Conservation (phyloP, 208 protist genomes). For the Wallacemonas sp. region DNA sequence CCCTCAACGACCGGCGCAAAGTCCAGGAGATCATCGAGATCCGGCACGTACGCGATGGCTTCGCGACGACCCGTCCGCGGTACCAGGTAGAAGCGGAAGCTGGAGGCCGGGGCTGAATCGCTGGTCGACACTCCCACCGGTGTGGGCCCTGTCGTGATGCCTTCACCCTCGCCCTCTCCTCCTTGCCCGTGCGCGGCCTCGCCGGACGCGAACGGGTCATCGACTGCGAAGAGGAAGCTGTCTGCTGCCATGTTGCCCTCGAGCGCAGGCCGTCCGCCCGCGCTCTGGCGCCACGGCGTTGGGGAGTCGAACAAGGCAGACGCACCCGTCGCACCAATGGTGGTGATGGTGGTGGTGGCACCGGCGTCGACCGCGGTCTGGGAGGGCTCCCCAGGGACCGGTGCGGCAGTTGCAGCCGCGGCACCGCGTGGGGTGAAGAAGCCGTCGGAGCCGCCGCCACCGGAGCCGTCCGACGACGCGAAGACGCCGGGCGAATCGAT, state of each 20-base stretch:
- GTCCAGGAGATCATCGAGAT: slow-evolving; percentile 42
- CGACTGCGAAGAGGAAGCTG: background rate
- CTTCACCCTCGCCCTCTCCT: background rate
- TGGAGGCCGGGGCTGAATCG: background rate
- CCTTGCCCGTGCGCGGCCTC: background rate
- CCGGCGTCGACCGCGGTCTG: too few relatives aligned
- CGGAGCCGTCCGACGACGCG: background rate
- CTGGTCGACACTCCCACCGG: too few relatives aligned
- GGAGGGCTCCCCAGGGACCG: too few relatives aligned
- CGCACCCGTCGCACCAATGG: background rate
- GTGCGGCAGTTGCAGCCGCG: too few relatives aligned
- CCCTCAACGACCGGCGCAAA: slow-evolving; percentile 67
- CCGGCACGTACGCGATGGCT: slow-evolving; percentile 33
- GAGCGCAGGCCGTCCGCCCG: slow-evolving; percentile 2
- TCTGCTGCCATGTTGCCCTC: background rate
- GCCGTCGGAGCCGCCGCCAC: too few relatives aligned
- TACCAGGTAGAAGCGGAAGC: slow-evolving; percentile 52
- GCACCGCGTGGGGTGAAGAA: too few relatives aligned
- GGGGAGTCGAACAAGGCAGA: slow-evolving; percentile 4
- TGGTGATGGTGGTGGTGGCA: too few relatives aligned
- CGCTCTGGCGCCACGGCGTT: slow-evolving; percentile 4
- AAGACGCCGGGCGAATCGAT: slow-evolving; percentile 7
- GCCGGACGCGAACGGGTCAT: too few relatives aligned
- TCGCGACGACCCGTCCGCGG: slow-evolving; percentile 23
- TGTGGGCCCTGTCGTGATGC: too few relatives aligned